Evolutionary conservation across 306 rosid genomes (phyloP), one percentile per base, ranked within the genome.

Genomic region (Cucumis melo): DNA sequence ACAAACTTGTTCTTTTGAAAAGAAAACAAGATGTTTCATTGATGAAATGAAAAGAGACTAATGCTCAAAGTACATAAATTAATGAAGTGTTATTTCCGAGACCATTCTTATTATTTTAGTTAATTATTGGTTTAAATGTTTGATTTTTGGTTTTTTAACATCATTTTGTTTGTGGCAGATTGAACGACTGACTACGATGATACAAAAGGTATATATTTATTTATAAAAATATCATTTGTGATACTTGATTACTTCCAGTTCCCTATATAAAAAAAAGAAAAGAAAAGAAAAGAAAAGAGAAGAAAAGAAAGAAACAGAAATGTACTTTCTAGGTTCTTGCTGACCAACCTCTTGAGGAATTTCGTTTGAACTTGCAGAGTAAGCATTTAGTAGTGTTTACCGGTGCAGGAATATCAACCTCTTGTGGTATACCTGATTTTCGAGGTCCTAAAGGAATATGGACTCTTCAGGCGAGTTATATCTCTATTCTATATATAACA

Each of bases 381-480:
- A 94, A 92, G 90, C 99, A 94, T 88, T 89, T 94, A 77, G 97
- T 94, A 78, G 97, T 90, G 84, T 94, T 94, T 88, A 94, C 99
- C 8, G 99, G 99, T 24, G 97, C 97, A 48, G 99, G 99, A 83
- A 92, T 94, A 81, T 94, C 99, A 71, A 94, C 99, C 76, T 89
- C 99, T 79, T 87, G 97, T 82, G 99, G 99, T 74, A 92, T 94
- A 83, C 99, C 99, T 58, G 99, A 94, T 84, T 94, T 94, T 78
- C 91, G 99, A 80, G 99, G 97, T 80, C 99, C 97, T 67, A 94
- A 87, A 81, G 99, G 99, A 82, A 92, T 94, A 81, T 94, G 97
- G 97, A 94, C 99, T 0, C 96, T 94, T 80, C 99, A 94, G 96
- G 97, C 86, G 85, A 79, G 80, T 61, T 50, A 36, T 71, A 46